Percentiles rank a stretch among this genome's conserved stretches.
These are phyloP conservation scores for Umbelopsis ramanniana DNA, from an alignment of 192 early-diverging fungal species.

Conservation along the genomic window DNA sequence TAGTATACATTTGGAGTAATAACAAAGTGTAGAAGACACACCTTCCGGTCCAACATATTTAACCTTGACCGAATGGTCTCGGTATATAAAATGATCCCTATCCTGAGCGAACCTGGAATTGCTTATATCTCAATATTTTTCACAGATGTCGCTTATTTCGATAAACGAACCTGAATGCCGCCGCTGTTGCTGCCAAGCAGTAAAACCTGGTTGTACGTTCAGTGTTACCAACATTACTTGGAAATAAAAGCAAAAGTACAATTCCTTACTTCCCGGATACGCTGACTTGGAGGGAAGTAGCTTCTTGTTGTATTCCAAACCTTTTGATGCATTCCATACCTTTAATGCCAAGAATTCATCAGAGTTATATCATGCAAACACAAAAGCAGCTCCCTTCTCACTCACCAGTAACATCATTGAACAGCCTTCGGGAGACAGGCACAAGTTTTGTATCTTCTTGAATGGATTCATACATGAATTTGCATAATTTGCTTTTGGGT, in stretches of 20 bases:
- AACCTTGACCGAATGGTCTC: conserved; percentile 57
- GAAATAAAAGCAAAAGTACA: not conserved
- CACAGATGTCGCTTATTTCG: not conserved
- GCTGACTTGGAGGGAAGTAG: conserved; percentile 43
- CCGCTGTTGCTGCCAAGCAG: conserved; percentile 60
- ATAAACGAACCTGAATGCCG: conserved; percentile 46
- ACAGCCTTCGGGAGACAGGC: not conserved
- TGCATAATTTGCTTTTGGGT: conserved; percentile 56
- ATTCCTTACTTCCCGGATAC: conserved; percentile 50
- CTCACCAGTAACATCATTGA: not conserved
- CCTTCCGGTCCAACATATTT: conserved; percentile 41
- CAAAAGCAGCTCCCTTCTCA: not conserved
- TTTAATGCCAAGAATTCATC: not conserved
- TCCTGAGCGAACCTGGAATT: conserved; percentile 52
- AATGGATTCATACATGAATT: conserved; percentile 38
- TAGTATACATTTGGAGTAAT: not conserved
- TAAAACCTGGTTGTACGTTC: conserved; percentile 42
- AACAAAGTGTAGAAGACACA: not conserved
- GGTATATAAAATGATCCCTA: conserved; percentile 52
- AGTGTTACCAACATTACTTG: not conserved
- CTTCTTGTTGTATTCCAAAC: conserved; percentile 55
- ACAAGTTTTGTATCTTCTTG: conserved; percentile 32
- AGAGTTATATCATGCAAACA: not conserved
- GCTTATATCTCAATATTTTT: not conserved
- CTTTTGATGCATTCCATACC: conserved; percentile 36